Base-by-base conservation (phyloP, 2,329 filamentous ascomycete species). In the Aspergillus pseudotamarii region DNA sequence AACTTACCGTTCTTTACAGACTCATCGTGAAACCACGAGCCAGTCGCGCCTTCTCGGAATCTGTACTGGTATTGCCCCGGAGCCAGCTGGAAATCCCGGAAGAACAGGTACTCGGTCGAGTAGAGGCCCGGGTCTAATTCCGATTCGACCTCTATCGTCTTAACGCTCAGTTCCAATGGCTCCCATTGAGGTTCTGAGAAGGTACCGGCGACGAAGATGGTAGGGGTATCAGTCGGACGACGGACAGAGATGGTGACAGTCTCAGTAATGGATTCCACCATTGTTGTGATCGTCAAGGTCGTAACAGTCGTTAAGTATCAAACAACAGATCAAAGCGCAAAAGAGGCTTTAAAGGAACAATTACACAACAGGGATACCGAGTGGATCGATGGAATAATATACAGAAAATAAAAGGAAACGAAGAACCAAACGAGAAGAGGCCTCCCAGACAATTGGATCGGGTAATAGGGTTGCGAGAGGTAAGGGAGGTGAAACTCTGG, bases 101-200 rank as follows among this genome's bases (percentile, higher is more conserved):
- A 70, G 60, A 71, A 72, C 10, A 71, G 60, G 59, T 64, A 72
- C 55, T 68, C 62, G 48, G 66, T 65, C 61, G 60, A 65, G 41
- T 50, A 61, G 59, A 66, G 59, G 32, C 68, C 66, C 36, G 48
- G 48, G 19, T 64, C 67, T 46, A 68, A 63, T 34, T 62, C 63
- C 19, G 62, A 50, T 48, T 62, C 48, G 38, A 61, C 57, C 50
- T 66, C 63, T 30, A 69, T 46, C 16, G 67, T 66, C 59, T 73
- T 71, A 38, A 64, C 62, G 57, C 57, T 67, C 16, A 73, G 66
- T 61, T 73, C 68, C 58, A 73, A 53, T 2, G 68, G 71, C 38
- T 72, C 64, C 72, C 72, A 74, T 26, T 70, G 63, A 53, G 72
- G 72, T 10, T 73, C 66, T 50, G 72, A 70, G 64, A 75, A 73